Evolutionary conservation across 1,284 basidiomycete species (phyloP).

Genomic region (Moniliella sp.): DNA sequence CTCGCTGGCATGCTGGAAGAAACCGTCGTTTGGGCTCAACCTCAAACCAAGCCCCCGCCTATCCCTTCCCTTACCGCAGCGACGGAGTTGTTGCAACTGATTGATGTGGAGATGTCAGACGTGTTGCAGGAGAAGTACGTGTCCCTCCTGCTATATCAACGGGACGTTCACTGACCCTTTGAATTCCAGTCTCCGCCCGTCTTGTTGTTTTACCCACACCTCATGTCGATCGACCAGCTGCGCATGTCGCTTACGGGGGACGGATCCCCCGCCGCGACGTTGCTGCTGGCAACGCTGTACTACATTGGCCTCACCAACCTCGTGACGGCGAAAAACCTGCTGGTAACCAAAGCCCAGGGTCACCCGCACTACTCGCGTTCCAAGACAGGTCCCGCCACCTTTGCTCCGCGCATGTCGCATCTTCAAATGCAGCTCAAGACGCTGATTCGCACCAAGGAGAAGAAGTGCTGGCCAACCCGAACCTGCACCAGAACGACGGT

Average conservation of each 20-base stretch:
- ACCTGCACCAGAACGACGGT: neutral
- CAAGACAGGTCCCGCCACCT: neutral
- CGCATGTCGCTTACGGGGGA: neutral
- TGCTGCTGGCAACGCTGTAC: neutral
- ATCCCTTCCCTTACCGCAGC: too few relatives aligned
- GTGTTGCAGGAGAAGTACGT: too few relatives aligned
- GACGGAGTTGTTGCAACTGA: neutral
- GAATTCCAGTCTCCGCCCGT: neutral
- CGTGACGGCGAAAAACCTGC: neutral
- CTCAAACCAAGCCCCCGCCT: too few relatives aligned
- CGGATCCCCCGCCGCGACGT: neutral
- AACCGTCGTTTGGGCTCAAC: too few relatives aligned
- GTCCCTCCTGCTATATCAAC: too few relatives aligned
- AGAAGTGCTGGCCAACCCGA: neutral
- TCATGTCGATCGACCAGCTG: neutral
- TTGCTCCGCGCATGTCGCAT: neutral
- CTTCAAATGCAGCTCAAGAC: neutral
- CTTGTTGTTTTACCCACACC: neutral
- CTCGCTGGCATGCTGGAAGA: too few relatives aligned
- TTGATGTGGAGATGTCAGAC: neutral
- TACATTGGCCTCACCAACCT: neutral
- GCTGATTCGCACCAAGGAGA: neutral
- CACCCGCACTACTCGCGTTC: neutral
- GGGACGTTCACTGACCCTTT: too few relatives aligned
- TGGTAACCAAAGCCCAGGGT: neutral